A percentile compares a stretch with the other conserved stretches of the same genome.
phyloP scores from a whole-genome alignment of 352 stramenopile genomes.

The Pythium brachiatum region DNA sequence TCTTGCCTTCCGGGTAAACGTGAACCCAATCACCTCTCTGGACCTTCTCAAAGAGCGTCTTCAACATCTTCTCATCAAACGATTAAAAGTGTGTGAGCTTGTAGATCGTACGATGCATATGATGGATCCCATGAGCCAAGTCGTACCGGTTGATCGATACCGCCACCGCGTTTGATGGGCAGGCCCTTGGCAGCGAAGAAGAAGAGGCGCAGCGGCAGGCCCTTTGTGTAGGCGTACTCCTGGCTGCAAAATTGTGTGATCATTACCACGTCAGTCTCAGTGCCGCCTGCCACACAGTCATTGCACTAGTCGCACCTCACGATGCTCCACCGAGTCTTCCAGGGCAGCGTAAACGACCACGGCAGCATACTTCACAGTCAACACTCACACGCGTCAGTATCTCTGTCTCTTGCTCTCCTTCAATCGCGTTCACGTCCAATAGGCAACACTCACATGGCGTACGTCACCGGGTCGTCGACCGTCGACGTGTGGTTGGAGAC shows the following conservation, averaged over 20 bases:
- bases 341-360: conserved; percentile 60
- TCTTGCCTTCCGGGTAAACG: conserved; percentile 87
- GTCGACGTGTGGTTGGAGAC: neutral
- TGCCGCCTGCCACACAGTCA: neutral
- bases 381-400: too few relatives aligned
- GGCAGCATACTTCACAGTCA: conserved; percentile 62
- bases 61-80: conserved; percentile 50
- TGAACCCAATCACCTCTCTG: conserved; percentile 81
- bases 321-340: conserved; percentile 65
- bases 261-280: neutral
- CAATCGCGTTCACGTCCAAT: conserved; percentile 10
- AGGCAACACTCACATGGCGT: neutral
- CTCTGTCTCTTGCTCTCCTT: too few relatives aligned
- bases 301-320: conserved; percentile 40
- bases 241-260: conserved; percentile 51
- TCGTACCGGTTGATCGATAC: conserved; percentile 63
- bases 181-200: conserved; percentile 76
- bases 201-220: conserved; percentile 42
- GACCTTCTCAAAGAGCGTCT: conserved; percentile 79
- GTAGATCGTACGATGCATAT: too few relatives aligned
- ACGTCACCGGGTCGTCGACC: neutral
- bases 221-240: conserved; percentile 82
- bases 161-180: conserved; percentile 63
- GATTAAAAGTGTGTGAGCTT: too few relatives aligned
- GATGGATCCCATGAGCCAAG: too few relatives aligned